Conservation (phyloP, 495 filamentous ascomycete species). For the Penicillium subrubescens region DNA sequence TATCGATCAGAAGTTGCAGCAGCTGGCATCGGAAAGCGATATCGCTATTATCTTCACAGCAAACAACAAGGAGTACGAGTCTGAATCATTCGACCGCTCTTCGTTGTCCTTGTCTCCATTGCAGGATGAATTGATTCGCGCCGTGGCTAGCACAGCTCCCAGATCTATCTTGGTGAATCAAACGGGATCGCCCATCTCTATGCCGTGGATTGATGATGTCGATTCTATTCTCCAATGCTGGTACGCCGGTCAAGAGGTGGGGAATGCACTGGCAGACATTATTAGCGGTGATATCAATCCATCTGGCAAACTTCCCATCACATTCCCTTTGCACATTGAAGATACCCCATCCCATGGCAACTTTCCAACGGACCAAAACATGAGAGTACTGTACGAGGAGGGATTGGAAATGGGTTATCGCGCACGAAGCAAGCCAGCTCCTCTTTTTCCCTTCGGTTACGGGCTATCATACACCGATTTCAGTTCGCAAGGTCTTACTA, state of each 20-base stretch:
- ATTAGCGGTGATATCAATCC: conserved; percentile 59
- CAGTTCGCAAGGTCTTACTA: not conserved
- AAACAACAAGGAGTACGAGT: conserved; percentile 11
- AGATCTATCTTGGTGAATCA: conserved; percentile 2
- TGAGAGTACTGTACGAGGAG: conserved; percentile 52
- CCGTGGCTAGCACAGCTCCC: not conserved
- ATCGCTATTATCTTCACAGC: conserved; percentile 7
- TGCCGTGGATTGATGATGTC: conserved; percentile 48
- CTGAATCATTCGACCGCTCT: conserved; percentile 8
- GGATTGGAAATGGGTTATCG: conserved; percentile 8
- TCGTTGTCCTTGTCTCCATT: conserved; percentile 3
- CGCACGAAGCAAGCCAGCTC: not conserved
- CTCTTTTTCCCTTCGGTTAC: conserved; percentile 1
- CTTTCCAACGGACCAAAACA: conserved; percentile 63
- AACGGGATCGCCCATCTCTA: conserved; percentile 5
- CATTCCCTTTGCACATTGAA: conserved; percentile 59
- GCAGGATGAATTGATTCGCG: conserved; percentile 1
- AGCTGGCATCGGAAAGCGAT: conserved; percentile 3
- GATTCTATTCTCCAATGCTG: conserved; percentile 65
- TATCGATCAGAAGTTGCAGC: not conserved
- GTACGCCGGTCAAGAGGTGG: conserved; percentile 61
- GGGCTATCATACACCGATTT: not conserved
- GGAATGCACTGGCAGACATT: conserved; percentile 52
- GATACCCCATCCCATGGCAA: conserved; percentile 67
- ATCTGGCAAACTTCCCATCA: conserved; percentile 52